A percentile compares a stretch with the other conserved stretches of the same genome.
Evolutionary conservation across 2,329 filamentous ascomycete species (phyloP).

Genomic region (Aureobasidium melanogenum): DNA sequence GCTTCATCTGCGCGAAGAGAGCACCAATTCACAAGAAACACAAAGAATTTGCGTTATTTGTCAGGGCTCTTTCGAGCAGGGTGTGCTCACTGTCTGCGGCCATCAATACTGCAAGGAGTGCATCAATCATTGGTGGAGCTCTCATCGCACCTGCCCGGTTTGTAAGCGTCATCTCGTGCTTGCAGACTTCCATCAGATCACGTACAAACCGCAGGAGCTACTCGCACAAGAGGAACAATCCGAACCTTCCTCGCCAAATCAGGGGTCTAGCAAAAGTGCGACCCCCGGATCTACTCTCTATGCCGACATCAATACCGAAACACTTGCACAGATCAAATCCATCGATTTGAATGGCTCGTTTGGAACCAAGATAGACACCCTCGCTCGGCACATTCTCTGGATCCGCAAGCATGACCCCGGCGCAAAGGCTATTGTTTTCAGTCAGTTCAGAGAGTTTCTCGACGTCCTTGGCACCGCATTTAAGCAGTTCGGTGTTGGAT

Average conservation of each 20-base stretch:
- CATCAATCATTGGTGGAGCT: slow-evolving; percentile 66
- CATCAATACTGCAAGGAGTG: slow-evolving; percentile 82
- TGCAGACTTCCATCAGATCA: slow-evolving; percentile 75
- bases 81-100: slow-evolving; percentile 76
- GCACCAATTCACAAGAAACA: slow-evolving; percentile 50
- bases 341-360: slow-evolving; percentile 68
- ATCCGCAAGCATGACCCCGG: slow-evolving; percentile 75
- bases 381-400: slow-evolving; percentile 70
- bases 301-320: slow-evolving; percentile 60
- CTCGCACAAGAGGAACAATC: slow-evolving; percentile 52
- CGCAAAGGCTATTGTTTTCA: slow-evolving; percentile 89
- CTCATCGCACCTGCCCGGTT: slow-evolving; percentile 68
- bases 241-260: slow-evolving; percentile 24
- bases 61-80: slow-evolving; percentile 64
- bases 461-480: slow-evolving; percentile 65
- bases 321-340: slow-evolving; percentile 70
- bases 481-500: slow-evolving; percentile 60
- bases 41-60: slow-evolving; percentile 76
- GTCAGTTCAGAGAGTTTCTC: slow-evolving; percentile 78
- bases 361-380: slow-evolving; percentile 80
- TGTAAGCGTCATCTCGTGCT: slow-evolving; percentile 64
- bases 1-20: slow-evolving; percentile 52
- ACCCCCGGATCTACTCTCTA: slow-evolving; percentile 54
- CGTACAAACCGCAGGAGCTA: slow-evolving; percentile 66
- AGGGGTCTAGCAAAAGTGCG: slow-evolving; percentile 13